phyloP scores from a whole-genome alignment of 768 basidiomycete species.

The Cystobasidium onofrii region DNA sequence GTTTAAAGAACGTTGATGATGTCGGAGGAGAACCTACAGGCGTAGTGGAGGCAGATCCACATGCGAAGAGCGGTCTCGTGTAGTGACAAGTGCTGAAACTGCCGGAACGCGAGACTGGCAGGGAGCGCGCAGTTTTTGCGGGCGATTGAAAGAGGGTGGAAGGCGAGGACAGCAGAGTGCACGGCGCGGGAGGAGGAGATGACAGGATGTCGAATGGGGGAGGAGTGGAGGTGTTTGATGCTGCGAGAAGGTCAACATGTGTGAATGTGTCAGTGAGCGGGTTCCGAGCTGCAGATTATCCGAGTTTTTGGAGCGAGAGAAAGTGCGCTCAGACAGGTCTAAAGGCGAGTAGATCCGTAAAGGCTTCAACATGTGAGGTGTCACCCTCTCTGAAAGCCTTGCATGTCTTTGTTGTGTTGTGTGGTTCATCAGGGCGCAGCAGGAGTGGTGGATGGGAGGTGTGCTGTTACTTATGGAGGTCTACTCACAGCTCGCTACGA shows the following conservation, averaged over 20 bases:
- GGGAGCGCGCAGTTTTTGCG: neutral
- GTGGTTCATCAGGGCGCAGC: constrained; percentile 7
- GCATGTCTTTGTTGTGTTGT: constrained; percentile 26
- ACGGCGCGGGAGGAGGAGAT: neutral
- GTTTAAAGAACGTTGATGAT: neutral
- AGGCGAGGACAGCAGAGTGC: neutral
- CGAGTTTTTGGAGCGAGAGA: neutral
- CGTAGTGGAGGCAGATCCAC: neutral
- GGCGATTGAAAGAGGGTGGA: neutral
- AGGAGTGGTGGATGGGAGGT: neutral
- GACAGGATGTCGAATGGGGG: neutral
- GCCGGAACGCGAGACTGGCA: neutral
- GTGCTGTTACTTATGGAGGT: neutral
- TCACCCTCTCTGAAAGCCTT: constrained; percentile 30
- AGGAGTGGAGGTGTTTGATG: neutral
- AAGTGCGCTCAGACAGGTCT: neutral
- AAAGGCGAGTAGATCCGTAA: constrained; percentile 15
- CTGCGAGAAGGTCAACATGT: neutral
- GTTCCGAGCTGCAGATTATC: neutral
- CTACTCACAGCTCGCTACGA: neutral
- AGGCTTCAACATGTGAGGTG: neutral
- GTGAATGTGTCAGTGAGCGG: neutral
- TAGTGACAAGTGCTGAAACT: neutral
- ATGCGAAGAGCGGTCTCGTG: neutral
- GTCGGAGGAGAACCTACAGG: neutral